Evolutionary conservation across 768 basidiomycete species (phyloP).

Genomic region (Termitomyces sp.): DNA sequence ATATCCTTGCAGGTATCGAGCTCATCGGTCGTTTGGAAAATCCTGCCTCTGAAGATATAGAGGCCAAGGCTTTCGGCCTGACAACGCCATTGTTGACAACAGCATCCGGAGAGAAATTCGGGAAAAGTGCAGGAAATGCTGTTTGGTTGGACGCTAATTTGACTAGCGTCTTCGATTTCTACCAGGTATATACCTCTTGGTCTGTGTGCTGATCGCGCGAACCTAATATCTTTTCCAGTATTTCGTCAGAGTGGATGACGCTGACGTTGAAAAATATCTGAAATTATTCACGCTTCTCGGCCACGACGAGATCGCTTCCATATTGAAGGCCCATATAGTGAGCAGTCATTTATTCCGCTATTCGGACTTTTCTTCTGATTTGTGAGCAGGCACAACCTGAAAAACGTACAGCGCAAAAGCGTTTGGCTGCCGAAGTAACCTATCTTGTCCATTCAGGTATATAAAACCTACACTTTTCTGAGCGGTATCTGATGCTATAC

Average conservation of each 20-base stretch:
- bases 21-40: constrained; percentile 62
- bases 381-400: constrained; percentile 31
- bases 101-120: constrained; percentile 88
- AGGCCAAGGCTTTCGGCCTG: constrained; percentile 59
- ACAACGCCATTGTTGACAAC: constrained; percentile 95
- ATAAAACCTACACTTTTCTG: background rate
- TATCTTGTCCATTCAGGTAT: constrained; percentile 41
- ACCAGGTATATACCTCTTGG: constrained; percentile 56
- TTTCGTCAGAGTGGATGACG: constrained; percentile 78
- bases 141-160: constrained; percentile 77
- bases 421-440: constrained; percentile 47
- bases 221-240: constrained; percentile 47
- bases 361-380: background rate
- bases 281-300: constrained; percentile 79
- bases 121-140: constrained; percentile 95
- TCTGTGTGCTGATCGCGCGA: background rate
- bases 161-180: constrained; percentile 90
- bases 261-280: constrained; percentile 74
- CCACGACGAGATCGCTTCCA: constrained; percentile 44
- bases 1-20: constrained; percentile 91
- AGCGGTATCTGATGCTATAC: constrained; percentile 1
- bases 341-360: background rate
- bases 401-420: constrained; percentile 39
- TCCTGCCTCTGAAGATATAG: constrained; percentile 15
- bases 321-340: constrained; percentile 59